A percentile compares a stretch with the other conserved stretches of the same genome.
These are phyloP conservation scores for Obelidium mucronatum DNA, from an alignment of 192 early-diverging fungal genomes.

Conservation along the genomic window DNA sequence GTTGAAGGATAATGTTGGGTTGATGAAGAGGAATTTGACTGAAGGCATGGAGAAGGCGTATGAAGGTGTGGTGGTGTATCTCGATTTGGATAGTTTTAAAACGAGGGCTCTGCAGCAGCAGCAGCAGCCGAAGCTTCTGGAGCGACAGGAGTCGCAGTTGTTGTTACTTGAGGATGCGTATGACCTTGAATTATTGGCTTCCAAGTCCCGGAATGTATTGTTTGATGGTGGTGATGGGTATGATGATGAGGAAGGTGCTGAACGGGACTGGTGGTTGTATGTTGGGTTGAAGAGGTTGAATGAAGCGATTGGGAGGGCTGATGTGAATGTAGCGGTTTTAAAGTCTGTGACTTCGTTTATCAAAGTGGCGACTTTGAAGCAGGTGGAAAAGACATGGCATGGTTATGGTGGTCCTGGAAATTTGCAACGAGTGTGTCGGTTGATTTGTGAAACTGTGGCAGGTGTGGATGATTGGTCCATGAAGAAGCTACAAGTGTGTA, in stretches of 20 bases:
- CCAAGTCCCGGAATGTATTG: constrained; percentile 20
- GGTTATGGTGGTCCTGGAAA: background rate
- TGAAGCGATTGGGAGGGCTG: constrained; percentile 25
- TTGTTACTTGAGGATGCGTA: no score
- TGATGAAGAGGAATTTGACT: background rate
- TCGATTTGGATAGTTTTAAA: background rate
- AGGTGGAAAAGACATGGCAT: background rate
- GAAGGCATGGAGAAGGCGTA: background rate
- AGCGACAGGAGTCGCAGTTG: no score
- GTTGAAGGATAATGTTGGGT: background rate
- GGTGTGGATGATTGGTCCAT: constrained; percentile 1
- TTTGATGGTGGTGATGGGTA: background rate
- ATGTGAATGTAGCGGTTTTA: constrained; percentile 36
- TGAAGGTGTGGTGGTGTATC: background rate
- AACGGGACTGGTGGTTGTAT: no score
- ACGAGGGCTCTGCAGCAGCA: no score
- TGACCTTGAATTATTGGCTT: constrained; percentile 32
- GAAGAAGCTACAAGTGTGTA: constrained; percentile 1
- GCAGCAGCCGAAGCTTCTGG: constrained; percentile 28
- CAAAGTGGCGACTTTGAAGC: constrained; percentile 32
- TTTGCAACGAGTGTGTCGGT: background rate
- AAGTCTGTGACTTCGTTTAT: constrained; percentile 39
- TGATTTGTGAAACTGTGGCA: constrained; percentile 14
- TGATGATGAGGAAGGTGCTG: constrained; percentile 11
- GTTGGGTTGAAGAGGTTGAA: constrained; percentile 27